phyloP scores from a whole-genome alignment of 148 eudicot species.

The Linanthus parryae region DNA sequence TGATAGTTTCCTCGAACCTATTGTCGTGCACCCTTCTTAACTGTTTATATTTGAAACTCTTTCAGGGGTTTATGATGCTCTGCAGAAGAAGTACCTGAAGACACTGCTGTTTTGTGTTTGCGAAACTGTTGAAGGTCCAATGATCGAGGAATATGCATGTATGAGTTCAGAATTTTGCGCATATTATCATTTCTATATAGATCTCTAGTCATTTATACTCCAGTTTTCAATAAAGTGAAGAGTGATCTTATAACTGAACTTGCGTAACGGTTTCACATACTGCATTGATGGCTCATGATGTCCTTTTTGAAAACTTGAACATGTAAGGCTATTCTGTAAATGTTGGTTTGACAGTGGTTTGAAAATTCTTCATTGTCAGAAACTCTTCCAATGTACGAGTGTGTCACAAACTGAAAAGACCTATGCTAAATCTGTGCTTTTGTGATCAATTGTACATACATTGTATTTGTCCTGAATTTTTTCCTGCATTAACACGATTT shows the following conservation, averaged over 20 bases:
- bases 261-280: neutral
- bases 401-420: neutral
- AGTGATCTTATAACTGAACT: neutral
- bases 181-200: too few species aligned
- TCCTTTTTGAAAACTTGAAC: neutral
- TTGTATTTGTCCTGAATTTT: neutral
- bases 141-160: constrained; percentile 96
- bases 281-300: neutral
- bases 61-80: constrained; percentile 92
- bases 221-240: neutral
- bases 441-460: neutral
- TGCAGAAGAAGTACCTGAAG: constrained; percentile 84
- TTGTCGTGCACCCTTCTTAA: neutral
- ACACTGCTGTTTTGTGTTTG: constrained; percentile 81
- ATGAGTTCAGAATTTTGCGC: too few species aligned
- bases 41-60: constrained; percentile 5
- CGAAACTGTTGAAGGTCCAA: constrained; percentile 66
- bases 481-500: neutral
- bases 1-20: constrained; percentile 1
- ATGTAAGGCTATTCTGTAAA: neutral
- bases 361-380: neutral
- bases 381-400: neutral
- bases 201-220: neutral
- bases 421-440: neutral
- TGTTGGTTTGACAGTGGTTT: neutral